phyloP scores from a whole-genome alignment of 2,329 filamentous ascomycete genomes.

The Neonectria faginata region DNA sequence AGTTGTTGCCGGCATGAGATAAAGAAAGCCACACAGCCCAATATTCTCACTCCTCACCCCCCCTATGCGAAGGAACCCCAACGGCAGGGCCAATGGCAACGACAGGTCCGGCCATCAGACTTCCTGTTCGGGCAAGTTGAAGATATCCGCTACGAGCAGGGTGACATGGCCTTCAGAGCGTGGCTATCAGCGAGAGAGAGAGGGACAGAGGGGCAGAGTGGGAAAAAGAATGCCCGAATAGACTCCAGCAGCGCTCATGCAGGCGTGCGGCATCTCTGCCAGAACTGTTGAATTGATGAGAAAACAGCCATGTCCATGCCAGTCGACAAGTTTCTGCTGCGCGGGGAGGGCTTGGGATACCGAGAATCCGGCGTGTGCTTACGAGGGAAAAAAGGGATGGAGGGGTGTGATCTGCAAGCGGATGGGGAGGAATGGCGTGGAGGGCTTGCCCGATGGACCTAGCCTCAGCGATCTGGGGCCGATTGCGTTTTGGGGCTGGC shows the following conservation, averaged over 20 bases:
- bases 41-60: conserved; percentile 6
- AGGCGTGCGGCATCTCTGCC: neutral
- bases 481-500: neutral
- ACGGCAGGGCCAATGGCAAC: conserved; percentile 38
- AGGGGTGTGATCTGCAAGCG: neutral
- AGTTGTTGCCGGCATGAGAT: conserved; percentile 1
- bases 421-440: neutral
- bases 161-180: conserved; percentile 7
- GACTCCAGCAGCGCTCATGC: neutral
- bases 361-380: conserved; percentile 1
- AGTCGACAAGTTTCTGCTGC: neutral
- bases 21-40: neutral
- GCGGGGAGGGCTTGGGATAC: neutral
- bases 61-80: conserved; percentile 29
- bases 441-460: neutral
- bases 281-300: neutral
- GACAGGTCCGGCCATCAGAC: conserved; percentile 25
- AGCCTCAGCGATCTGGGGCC: neutral
- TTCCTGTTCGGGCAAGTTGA: conserved; percentile 44
- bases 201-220: no score
- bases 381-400: neutral
- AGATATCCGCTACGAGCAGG: conserved; percentile 33
- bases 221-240: neutral
- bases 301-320: neutral
- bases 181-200: neutral